phyloP scores from a whole-genome alignment of 2,329 filamentous ascomycete species.

The Aspergillus brasiliensis region DNA sequence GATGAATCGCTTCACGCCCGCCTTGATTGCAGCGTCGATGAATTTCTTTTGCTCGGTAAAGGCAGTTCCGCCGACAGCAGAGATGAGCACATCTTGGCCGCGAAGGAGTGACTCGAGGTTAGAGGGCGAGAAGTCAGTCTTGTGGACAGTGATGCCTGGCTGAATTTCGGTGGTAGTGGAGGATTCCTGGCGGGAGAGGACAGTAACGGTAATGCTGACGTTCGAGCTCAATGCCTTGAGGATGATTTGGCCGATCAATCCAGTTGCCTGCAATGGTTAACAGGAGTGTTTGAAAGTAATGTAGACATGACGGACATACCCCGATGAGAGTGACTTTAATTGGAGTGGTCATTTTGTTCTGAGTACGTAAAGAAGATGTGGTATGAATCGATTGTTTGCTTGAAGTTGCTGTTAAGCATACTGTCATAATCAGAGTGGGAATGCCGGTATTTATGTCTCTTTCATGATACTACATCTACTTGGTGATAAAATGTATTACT shows the following conservation, averaged over 20 bases:
- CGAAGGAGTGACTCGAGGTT: conserved; percentile 28
- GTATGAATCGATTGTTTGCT: neutral
- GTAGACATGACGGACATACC: conserved; percentile 10
- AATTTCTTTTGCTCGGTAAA: conserved; percentile 33
- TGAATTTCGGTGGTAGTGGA: conserved; percentile 22
- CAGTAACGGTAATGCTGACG: conserved; percentile 24
- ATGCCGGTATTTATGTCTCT: neutral
- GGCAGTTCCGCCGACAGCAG: conserved; percentile 25
- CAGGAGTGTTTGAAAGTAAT: neutral
- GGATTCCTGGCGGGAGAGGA: conserved; percentile 26
- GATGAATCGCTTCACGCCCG: conserved; percentile 37
- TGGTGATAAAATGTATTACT: neutral
- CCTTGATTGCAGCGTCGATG: conserved; percentile 34
- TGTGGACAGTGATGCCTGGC: conserved; percentile 20
- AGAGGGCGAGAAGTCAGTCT: conserved; percentile 27
- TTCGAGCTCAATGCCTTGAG: conserved; percentile 19
- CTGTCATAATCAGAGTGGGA: neutral
- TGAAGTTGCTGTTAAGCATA: neutral
- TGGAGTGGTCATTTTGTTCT: conserved; percentile 10
- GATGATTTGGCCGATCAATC: conserved; percentile 27
- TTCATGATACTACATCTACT: neutral
- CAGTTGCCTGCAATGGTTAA: conserved; percentile 23
- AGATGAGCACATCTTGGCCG: conserved; percentile 36
- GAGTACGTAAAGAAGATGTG: neutral
- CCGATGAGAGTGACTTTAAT: conserved; percentile 22